phyloP scores from a whole-genome alignment of 345 rosid species.

The Isatis tinctoria region DNA sequence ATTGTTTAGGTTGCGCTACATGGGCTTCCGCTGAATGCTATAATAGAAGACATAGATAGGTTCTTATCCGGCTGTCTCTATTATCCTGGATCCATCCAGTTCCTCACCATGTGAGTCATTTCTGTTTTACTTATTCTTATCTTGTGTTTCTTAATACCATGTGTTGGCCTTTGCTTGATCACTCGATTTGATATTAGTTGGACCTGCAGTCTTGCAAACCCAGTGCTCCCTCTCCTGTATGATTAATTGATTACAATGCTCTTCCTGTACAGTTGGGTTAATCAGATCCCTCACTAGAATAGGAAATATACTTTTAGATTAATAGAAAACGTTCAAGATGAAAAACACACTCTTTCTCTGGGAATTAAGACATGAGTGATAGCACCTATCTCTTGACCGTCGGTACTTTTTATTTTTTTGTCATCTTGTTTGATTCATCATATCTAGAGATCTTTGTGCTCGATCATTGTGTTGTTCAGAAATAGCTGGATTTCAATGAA shows the following conservation, averaged over 20 bases:
- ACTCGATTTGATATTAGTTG: not conserved
- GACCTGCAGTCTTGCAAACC: not conserved
- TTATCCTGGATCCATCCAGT: constrained; percentile 45
- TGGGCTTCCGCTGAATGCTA: constrained; percentile 52
- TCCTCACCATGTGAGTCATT: constrained; percentile 37
- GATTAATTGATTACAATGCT: not conserved
- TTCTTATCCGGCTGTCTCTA: constrained; percentile 65
- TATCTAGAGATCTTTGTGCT: not conserved
- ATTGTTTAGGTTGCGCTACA: constrained; percentile 51
- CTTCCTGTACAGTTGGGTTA: not conserved
- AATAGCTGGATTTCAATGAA: not conserved
- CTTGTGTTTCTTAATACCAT: not conserved
- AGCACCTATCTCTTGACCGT: not conserved
- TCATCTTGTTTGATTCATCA: not conserved
- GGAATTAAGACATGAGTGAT: not conserved
- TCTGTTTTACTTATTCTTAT: not conserved
- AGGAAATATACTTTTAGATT: not conserved
- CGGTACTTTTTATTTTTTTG: not conserved
- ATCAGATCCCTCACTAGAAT: not conserved
- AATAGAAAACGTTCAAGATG: not conserved
- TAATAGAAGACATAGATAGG: constrained; percentile 60
- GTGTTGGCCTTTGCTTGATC: not conserved
- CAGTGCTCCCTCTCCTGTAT: not conserved
- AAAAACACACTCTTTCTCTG: not conserved
- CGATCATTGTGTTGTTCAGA: not conserved